Evolutionary conservation across 805 yeast genomes (phyloP).

Genomic region (Wickerhamomyces bovis): DNA sequence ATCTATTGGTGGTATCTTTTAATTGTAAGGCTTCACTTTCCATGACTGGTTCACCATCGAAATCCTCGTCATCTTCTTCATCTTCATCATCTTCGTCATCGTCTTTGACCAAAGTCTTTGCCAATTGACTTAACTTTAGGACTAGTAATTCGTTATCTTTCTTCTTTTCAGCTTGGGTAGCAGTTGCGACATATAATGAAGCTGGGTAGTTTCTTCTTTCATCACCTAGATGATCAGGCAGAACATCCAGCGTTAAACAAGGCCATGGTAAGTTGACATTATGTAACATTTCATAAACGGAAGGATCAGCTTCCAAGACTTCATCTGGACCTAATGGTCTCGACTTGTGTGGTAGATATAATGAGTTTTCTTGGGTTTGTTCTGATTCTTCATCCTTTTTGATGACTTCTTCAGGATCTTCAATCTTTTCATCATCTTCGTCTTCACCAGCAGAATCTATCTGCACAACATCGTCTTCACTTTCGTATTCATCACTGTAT

Average conservation of each 20-base stretch:
- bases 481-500: constrained; percentile 87
- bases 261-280: constrained; percentile 96
- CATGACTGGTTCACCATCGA: constrained; percentile 75
- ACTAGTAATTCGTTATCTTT: constrained; percentile 87
- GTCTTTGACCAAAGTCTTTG: constrained; percentile 82
- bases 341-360: constrained; percentile 85
- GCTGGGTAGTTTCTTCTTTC: constrained; percentile 92
- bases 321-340: constrained; percentile 93
- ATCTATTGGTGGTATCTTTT: constrained; percentile 80
- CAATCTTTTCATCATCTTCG: constrained; percentile 28
- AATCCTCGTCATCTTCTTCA: constrained; percentile 67
- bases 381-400: constrained; percentile 32
- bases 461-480: constrained; percentile 85
- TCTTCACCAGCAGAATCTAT: constrained; percentile 57
- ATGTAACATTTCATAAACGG: constrained; percentile 95
- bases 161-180: constrained; percentile 84
- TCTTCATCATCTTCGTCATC: constrained; percentile 73
- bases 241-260: constrained; percentile 81
- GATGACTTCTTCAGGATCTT: constrained; percentile 29
- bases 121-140: constrained; percentile 73
- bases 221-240: constrained; percentile 80
- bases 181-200: constrained; percentile 77
- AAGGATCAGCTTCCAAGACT: constrained; percentile 92
- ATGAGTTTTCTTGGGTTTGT: constrained; percentile 34
- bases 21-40: constrained; percentile 79